A percentile compares a stretch with the other conserved stretches of the same genome.
Conservation (phyloP, 2,329 filamentous ascomycete species). For the Cladosporium oxysporum region DNA sequence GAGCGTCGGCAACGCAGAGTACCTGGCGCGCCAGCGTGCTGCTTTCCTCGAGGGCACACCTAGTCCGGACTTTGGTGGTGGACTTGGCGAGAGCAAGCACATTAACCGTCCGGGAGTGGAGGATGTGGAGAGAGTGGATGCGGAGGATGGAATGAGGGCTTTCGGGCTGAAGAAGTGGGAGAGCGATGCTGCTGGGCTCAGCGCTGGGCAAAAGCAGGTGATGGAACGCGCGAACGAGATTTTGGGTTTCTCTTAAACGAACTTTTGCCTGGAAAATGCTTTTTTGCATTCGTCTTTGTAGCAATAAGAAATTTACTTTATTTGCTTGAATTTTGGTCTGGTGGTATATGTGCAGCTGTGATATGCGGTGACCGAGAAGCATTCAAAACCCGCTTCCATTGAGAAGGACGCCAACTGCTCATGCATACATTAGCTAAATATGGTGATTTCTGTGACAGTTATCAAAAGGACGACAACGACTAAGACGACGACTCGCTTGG, state of each 20-base stretch:
- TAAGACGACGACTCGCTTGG: too few relatives aligned
- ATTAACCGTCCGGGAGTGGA: constrained; percentile 43
- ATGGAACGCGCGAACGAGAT: constrained; percentile 56
- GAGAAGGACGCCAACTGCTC: too few relatives aligned
- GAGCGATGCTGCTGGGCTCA: constrained; percentile 49
- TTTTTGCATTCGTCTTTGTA: not conserved
- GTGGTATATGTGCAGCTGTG: too few relatives aligned
- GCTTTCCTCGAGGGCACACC: constrained; percentile 64
- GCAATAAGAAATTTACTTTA: not conserved
- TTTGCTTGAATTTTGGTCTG: too few relatives aligned
- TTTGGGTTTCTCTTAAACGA: constrained; percentile 47
- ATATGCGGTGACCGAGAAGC: too few relatives aligned
- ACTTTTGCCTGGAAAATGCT: not conserved
- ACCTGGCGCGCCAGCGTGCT: constrained; percentile 69
- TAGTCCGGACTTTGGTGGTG: constrained; percentile 55
- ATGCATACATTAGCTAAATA: not conserved
- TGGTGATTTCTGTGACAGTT: not conserved
- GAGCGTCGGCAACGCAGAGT: constrained; percentile 72
- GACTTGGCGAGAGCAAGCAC: constrained; percentile 62
- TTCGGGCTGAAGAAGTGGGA: constrained; percentile 58
- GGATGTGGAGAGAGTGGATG: constrained; percentile 41
- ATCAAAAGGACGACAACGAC: too few relatives aligned
- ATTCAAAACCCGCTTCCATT: too few relatives aligned
- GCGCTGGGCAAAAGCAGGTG: constrained; percentile 52
- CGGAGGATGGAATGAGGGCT: constrained; percentile 53